Evolutionary conservation across 495 filamentous ascomycete genomes (phyloP).

Genomic region (Aspergillus conjunctus): DNA sequence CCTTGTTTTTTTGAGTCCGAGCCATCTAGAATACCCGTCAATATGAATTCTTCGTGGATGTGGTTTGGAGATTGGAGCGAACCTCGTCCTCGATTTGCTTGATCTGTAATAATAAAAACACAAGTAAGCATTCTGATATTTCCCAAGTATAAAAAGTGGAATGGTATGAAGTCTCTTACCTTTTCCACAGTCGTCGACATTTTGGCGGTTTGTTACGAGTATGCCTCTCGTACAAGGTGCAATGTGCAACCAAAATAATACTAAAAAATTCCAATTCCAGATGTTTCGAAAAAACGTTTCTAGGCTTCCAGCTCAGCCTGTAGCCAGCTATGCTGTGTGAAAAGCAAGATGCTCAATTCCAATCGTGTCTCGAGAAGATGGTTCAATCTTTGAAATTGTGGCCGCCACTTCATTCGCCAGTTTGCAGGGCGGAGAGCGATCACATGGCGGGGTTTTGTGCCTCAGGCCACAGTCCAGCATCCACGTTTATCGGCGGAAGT

Average conservation of each 20-base stretch:
- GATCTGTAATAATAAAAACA: constrained; percentile 62
- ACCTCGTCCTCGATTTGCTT: constrained; percentile 95
- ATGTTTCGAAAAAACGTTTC: constrained; percentile 2
- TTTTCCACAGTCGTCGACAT: constrained; percentile 98
- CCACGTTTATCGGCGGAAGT: constrained; percentile 32
- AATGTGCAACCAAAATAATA: constrained; percentile 14
- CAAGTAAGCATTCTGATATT: constrained; percentile 28
- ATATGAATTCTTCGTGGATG: constrained; percentile 12
- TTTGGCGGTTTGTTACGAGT: constrained; percentile 46
- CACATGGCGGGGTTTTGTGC: constrained; percentile 28
- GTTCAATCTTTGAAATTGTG: constrained; percentile 34
- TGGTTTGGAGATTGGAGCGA: constrained; percentile 34
- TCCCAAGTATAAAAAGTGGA: constrained; percentile 8
- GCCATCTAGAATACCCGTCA: constrained; percentile 67
- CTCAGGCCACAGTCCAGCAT: constrained; percentile 29
- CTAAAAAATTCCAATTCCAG: constrained; percentile 7
- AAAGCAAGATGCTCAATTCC: constrained; percentile 10
- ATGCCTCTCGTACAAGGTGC: constrained; percentile 23
- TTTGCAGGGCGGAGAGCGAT: constrained; percentile 23
- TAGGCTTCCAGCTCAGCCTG: not conserved
- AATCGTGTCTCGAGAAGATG: constrained; percentile 14
- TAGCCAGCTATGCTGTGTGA: constrained; percentile 17
- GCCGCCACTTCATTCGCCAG: constrained; percentile 32
- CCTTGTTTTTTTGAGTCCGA: constrained; percentile 97
- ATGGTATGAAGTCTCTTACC: constrained; percentile 51